Evolutionary conservation across 164 flowering plant species (phyloP).

Genomic region (Piper longum): DNA sequence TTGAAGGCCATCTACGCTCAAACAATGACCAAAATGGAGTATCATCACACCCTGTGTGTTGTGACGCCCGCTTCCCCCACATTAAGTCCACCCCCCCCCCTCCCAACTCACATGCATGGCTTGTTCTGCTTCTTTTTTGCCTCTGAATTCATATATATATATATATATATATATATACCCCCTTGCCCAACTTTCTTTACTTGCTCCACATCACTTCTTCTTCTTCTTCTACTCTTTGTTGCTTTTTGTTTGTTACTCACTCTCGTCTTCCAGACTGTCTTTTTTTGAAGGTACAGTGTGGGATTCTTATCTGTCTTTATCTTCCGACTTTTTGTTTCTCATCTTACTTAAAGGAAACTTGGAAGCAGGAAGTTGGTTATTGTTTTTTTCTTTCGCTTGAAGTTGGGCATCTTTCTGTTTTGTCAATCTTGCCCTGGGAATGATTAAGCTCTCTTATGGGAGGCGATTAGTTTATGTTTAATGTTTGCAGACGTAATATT

Average conservation of each 20-base stretch:
- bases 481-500: no score
- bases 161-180: slow-evolving; percentile 6
- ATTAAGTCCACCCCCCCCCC: slow-evolving; percentile 33
- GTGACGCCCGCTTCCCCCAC: slow-evolving; percentile 36
- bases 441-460: no score
- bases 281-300: background rate
- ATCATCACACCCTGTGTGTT: slow-evolving; percentile 33
- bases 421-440: no score
- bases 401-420: no score
- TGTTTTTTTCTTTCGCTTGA: no score
- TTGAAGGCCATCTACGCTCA: background rate
- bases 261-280: background rate
- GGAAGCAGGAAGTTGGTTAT: no score
- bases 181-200: background rate
- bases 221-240: background rate
- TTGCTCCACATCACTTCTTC: background rate
- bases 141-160: slow-evolving; percentile 3
- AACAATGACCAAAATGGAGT: background rate
- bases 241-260: background rate
- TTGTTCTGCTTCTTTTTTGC: slow-evolving; percentile 33
- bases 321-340: no score
- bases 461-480: no score
- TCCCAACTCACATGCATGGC: slow-evolving; percentile 70
- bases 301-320: background rate
- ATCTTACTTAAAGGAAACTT: no score